These are phyloP conservation scores for Leucosporidium creatinivorum DNA, from an alignment of 768 basidiomycete genomes.

Conservation along the genomic window DNA sequence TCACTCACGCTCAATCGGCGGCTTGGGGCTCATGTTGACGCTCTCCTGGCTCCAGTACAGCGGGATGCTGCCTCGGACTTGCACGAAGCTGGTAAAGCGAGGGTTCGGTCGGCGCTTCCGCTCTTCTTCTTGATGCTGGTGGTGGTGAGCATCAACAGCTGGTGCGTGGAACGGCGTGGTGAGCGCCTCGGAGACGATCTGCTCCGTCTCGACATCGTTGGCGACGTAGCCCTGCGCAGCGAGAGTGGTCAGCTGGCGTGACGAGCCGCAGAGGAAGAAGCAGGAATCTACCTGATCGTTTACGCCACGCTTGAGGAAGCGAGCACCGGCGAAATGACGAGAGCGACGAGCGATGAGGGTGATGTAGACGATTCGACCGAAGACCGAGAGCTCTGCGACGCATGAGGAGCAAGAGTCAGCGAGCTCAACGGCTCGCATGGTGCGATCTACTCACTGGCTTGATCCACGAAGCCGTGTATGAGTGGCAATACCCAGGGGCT, in stretches of 20 bases:
- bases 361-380: constrained; percentile 82
- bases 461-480: constrained; percentile 93
- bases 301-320: constrained; percentile 88
- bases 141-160: not conserved
- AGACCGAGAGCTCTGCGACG: constrained; percentile 69
- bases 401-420: too few relatives aligned
- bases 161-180: constrained; percentile 63
- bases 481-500: constrained; percentile 83
- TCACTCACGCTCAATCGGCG: constrained; percentile 84
- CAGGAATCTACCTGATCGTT: constrained; percentile 73
- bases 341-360: constrained; percentile 93
- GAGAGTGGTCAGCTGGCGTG: not conserved
- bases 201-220: constrained; percentile 98
- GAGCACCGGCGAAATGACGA: constrained; percentile 87
- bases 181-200: constrained; percentile 83
- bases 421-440: too few relatives aligned
- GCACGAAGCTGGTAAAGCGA: constrained; percentile 90
- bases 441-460: constrained; percentile 68
- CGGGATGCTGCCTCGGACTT: constrained; percentile 88
- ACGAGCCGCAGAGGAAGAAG: not conserved
- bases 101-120: constrained; percentile 45
- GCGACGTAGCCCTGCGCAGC: constrained; percentile 78
- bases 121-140: not conserved
- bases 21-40: constrained; percentile 79
- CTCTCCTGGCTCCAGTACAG: constrained; percentile 92